Evolutionary conservation across 768 basidiomycete genomes (phyloP), one percentile per base, ranked within the genome.

Genomic region (Leucogyrophana mollusca): DNA sequence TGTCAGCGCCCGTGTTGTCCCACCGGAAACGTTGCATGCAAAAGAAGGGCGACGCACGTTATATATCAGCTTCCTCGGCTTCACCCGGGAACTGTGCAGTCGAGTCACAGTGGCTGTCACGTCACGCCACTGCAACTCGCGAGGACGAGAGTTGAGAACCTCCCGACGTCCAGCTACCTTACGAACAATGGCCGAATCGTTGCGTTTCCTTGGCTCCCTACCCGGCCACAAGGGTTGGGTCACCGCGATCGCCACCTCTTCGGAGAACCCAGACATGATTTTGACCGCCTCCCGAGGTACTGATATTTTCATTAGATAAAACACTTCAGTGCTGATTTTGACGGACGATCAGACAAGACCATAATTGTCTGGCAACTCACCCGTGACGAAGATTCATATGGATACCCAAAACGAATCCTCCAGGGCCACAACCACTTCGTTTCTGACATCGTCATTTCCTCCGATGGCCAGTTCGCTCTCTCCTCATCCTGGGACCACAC

Each of bases 401-500:
- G 96, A 46, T 94, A 85, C 77, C 95, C 96, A 51, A 98, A 98
- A 78, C 86, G 88, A 66, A 90, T 97, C 62, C 87, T 99, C 50
- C 88, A 92, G 67, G 95, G 96, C 52, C 96, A 99, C 80, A 98
- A 97, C 76, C 95, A 96, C 79, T 97, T 97, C 67, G 94, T 97
- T 49, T 97, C 94, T 33, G 94, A 97, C 66, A 90, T 98, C 59
- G 95, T 96, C 61, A 94, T 97, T 69, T 97, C 95, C 50, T 96
- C 95, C 50, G 96, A 99, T 68, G 96, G 96, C 62, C 95, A 98
- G 75, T 98, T 97, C 70, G 95, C 96, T 37, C 87, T 99, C 51
- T 98, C 96, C 53, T 90, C 96, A 32, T 98, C 95, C 34, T 98
- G 96, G 96, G 96, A 99, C 76, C 95, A 98, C 78, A 98, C 96